Conservation (phyloP, 2,329 filamentous ascomycete genomes). For the Lachnellula cervina region DNA sequence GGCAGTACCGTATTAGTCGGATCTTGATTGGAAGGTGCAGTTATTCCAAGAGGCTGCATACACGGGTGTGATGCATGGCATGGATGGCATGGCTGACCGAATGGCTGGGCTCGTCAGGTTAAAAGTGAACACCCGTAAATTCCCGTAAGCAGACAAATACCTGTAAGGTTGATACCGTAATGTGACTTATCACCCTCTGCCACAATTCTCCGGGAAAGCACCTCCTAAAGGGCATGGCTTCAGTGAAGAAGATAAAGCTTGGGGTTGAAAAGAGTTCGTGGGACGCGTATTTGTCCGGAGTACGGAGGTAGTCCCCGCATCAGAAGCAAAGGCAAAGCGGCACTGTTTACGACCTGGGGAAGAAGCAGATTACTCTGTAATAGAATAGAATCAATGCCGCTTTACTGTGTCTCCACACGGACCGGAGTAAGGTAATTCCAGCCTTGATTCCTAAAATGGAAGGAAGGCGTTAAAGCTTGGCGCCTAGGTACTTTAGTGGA, state of each 20-base stretch:
- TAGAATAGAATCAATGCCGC: background rate
- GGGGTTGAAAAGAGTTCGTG: too few relatives aligned
- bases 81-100: background rate
- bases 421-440: too few relatives aligned
- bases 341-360: background rate
- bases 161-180: too few relatives aligned
- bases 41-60: background rate
- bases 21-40: background rate
- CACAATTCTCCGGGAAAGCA: too few relatives aligned
- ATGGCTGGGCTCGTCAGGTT: background rate
- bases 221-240: too few relatives aligned
- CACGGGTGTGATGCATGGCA: background rate
- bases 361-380: background rate
- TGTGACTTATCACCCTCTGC: too few relatives aligned
- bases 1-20: too few relatives aligned
- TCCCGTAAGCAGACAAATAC: background rate
- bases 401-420: background rate
- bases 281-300: too few relatives aligned
- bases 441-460: too few relatives aligned
- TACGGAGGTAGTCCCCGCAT: too few relatives aligned
- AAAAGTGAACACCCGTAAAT: background rate
- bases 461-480: background rate
- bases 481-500: background rate
- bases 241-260: too few relatives aligned
- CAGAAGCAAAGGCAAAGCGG: too few relatives aligned